Base-by-base conservation (phyloP, 768 basidiomycete species). In the Podaxis sp. region DNA sequence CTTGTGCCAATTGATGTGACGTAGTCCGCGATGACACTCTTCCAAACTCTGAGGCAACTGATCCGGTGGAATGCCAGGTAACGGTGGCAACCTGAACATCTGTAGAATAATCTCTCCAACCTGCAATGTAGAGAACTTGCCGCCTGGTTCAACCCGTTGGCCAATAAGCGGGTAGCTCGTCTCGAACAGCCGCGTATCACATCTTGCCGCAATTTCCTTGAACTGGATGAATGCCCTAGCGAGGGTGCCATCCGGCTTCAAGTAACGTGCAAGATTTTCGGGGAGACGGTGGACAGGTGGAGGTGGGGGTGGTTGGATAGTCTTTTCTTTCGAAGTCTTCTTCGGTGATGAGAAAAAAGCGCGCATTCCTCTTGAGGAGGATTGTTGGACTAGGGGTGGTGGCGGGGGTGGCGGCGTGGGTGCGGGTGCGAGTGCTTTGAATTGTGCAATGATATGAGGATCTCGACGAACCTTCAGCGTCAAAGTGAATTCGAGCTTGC, bases 1-100 rank as follows among this genome's bases (percentile, higher is more conserved):
- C 77, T 96, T 95, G 70, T 96, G 95, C 95, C 95, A 97, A 40
- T 90, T 89, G 61, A 94, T 88, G 69, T 96, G 90, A 63, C 93
- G 80, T 66, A 99, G 78, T 0, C 96, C 96, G 13, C 92, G 85
- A 68, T 89, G 83, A 68, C 93, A 96, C 70, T 98, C 96, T 59
- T 98, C 96, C 68, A 98, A 78, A 69, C 93, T 95, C 73, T 95
- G 90, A 13, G 96, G 96, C 19, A 98, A 79, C 64, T 93, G 84
- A 49, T 88, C 86, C 19, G 85, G 82, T 39, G 86, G 76, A 22
- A 97, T 78, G 17, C 94, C 93, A n/a, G 93, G 90, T 52, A 98
- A 74, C 2, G 95, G 86, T 0, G 96, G 96, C 11, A 99, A 77
- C 70, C 95, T 82, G 77, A 99, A 96, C 60, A 98, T 77, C 75